Conservation (phyloP, 2,329 filamentous ascomycete species). For the Diplodia seriata region DNA sequence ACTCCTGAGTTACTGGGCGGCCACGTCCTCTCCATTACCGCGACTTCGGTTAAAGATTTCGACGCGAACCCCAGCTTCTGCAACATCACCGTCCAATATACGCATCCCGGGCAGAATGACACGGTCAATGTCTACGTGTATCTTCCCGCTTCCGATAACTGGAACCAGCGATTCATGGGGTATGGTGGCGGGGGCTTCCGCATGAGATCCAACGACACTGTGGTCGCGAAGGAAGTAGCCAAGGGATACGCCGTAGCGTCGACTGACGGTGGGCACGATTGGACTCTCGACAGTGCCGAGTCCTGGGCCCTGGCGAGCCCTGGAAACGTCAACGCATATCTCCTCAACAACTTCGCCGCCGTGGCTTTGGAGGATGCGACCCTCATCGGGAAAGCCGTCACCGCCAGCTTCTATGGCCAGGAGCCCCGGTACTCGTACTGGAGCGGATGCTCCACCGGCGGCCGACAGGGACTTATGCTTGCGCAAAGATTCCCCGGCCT, state of each 20-base stretch:
- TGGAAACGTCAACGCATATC: slow-evolving; percentile 26
- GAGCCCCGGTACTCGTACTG: slow-evolving; percentile 47
- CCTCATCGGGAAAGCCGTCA: slow-evolving; percentile 33
- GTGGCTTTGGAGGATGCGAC: slow-evolving; percentile 34
- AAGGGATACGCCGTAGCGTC: slow-evolving; percentile 5
- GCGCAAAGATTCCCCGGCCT: slow-evolving; percentile 48
- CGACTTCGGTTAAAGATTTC: slow-evolving; percentile 9
- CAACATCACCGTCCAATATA: slow-evolving; percentile 49
- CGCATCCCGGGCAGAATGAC: slow-evolving; percentile 48
- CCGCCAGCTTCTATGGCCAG: slow-evolving; percentile 33
- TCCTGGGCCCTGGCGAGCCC: slow-evolving; percentile 35
- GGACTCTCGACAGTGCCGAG: neutral
- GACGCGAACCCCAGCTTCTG: slow-evolving; percentile 40
- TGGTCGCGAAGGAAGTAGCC: neutral
- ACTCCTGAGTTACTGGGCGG: slow-evolving; percentile 16
- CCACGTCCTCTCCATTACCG: slow-evolving; percentile 7
- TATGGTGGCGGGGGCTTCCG: slow-evolving; percentile 37
- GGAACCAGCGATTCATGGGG: slow-evolving; percentile 37
- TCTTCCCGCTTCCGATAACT: slow-evolving; percentile 42
- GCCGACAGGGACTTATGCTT: slow-evolving; percentile 47
- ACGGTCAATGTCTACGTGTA: slow-evolving; percentile 43
- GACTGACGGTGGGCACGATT: slow-evolving; percentile 30
- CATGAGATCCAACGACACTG: slow-evolving; percentile 8
- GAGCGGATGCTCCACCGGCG: slow-evolving; percentile 49
- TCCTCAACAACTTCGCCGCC: slow-evolving; percentile 30